A percentile compares a stretch with the other conserved stretches of the same genome.
These are phyloP conservation scores for Penicillium antarcticum DNA, from an alignment of 495 filamentous ascomycete genomes.

Conservation along the genomic window DNA sequence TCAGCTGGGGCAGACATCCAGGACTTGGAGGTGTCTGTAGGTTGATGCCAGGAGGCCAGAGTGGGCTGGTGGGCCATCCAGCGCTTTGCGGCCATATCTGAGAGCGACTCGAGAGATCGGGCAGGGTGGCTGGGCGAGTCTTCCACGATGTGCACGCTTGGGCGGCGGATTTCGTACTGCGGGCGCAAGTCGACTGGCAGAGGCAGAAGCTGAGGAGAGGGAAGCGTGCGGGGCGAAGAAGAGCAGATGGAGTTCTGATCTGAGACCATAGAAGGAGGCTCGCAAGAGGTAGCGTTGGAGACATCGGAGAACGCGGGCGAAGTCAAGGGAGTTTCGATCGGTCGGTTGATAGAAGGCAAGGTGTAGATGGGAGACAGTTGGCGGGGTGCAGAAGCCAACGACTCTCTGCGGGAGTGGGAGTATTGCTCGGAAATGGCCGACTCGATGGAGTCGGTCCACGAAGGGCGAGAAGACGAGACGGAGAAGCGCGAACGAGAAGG, in stretches of 20 bases:
- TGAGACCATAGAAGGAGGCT: constrained; percentile 71
- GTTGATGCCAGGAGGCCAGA: constrained; percentile 29
- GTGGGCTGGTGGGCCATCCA: constrained; percentile 34
- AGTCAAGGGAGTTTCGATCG: constrained; percentile 61
- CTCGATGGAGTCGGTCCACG: constrained; percentile 29
- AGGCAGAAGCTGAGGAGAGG: constrained; percentile 42
- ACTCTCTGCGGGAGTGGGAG: constrained; percentile 27
- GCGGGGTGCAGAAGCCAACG: constrained; percentile 30
- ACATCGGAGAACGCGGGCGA: constrained; percentile 63
- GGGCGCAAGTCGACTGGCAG: constrained; percentile 33
- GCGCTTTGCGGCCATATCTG: constrained; percentile 29
- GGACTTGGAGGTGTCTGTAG: constrained; percentile 16
- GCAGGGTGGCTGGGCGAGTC: constrained; percentile 23
- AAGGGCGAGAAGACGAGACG: constrained; percentile 22
- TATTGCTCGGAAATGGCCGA: constrained; percentile 11
- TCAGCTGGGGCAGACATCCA: constrained; percentile 23
- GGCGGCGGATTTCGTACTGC: constrained; percentile 32
- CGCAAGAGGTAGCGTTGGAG: constrained; percentile 57
- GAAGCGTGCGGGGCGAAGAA: constrained; percentile 45
- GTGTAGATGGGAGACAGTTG: constrained; percentile 46
- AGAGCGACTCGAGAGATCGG: constrained; percentile 27
- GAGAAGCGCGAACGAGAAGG: constrained; percentile 34
- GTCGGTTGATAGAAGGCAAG: constrained; percentile 42
- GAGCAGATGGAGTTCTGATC: constrained; percentile 66
- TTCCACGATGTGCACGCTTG: constrained; percentile 29